A percentile compares a stretch with the other conserved stretches of the same genome.
These are phyloP conservation scores for Tothia fuscella DNA, from an alignment of 2,329 filamentous ascomycete genomes.

Conservation along the genomic window DNA sequence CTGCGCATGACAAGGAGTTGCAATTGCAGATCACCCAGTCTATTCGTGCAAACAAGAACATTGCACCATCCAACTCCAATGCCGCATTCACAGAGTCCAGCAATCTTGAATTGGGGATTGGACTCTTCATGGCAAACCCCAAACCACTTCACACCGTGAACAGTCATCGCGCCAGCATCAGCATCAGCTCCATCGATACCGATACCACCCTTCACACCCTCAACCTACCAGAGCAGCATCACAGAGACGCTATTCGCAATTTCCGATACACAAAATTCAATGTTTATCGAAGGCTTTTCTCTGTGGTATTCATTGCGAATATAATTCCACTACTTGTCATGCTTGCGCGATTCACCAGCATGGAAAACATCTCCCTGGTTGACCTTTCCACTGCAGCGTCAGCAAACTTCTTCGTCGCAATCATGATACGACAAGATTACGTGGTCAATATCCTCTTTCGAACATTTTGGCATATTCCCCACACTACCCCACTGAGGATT, in stretches of 20 bases:
- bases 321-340: constrained; percentile 16
- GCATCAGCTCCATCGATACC: constrained; percentile 1
- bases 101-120: background rate
- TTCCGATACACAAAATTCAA: constrained; percentile 14
- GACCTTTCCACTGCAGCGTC: constrained; percentile 22
- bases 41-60: background rate
- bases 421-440: constrained; percentile 29
- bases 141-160: background rate
- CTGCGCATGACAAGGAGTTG: background rate
- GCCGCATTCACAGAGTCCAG: background rate
- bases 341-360: constrained; percentile 9
- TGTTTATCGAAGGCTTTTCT: constrained; percentile 21
- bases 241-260: constrained; percentile 7
- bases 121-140: background rate
- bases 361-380: constrained; percentile 14
- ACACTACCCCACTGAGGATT: constrained; percentile 22
- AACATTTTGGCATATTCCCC: constrained; percentile 21
- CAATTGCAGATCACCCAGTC: background rate
- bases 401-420: constrained; percentile 22
- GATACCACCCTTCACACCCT: too few species aligned
- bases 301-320: constrained; percentile 18
- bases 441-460: constrained; percentile 28
- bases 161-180: background rate
- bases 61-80: background rate
- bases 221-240: constrained; percentile 4